These are phyloP conservation scores for Circinella umbellata DNA, from an alignment of 371 early-diverging fungal genomes.

Conservation along the genomic window DNA sequence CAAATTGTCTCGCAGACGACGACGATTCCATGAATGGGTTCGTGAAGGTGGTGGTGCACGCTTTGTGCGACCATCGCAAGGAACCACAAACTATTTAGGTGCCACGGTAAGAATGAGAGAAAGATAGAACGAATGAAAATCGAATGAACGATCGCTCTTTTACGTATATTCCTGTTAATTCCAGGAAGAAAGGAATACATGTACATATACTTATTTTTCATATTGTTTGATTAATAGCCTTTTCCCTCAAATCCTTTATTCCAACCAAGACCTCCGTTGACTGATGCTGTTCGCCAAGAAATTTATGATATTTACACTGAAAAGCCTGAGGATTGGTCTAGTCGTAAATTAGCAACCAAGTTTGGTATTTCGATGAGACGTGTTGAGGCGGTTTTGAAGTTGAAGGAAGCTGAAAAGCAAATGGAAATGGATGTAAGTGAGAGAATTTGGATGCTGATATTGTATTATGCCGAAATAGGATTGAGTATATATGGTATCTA, in stretches of 20 bases:
- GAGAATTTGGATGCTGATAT: background rate
- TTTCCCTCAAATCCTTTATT: constrained; percentile 92
- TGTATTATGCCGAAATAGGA: background rate
- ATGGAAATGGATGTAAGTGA: constrained; percentile 60
- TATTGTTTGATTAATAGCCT: constrained; percentile 53
- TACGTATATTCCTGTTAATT: no score
- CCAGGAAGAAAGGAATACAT: background rate
- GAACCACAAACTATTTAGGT: constrained; percentile 53
- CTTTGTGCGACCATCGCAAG: constrained; percentile 44
- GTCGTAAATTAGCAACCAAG: constrained; percentile 75
- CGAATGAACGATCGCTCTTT: no score
- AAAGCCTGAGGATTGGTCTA: constrained; percentile 69
- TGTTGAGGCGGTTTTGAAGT: constrained; percentile 86
- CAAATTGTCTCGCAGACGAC: constrained; percentile 50
- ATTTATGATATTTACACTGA: constrained; percentile 72
- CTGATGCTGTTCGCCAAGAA: constrained; percentile 70
- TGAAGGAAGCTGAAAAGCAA: constrained; percentile 81
- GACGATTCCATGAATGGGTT: constrained; percentile 50
- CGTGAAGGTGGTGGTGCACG: constrained; percentile 35
- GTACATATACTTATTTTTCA: background rate
- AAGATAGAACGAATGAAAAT: no score
- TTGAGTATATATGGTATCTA: background rate
- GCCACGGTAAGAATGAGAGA: constrained; percentile 21
- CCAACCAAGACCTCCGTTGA: constrained; percentile 80
- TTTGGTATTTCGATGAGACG: constrained; percentile 84